Base-by-base conservation (phyloP, 805 yeast genomes). In the Wickerhamomyces queroliae region DNA sequence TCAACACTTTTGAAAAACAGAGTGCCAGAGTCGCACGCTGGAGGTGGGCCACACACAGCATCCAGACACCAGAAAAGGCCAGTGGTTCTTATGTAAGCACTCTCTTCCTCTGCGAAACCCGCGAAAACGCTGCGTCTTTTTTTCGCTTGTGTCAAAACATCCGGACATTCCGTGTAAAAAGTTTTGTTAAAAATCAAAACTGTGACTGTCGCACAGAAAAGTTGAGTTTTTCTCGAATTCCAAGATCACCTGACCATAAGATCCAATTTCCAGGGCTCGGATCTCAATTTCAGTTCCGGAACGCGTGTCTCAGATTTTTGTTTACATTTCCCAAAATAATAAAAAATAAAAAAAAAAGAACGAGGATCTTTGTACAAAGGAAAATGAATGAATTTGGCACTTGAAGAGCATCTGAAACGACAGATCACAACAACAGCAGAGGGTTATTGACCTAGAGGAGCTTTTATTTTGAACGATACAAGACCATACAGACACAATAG, bases 1-100 rank as follows among this genome's bases (percentile, higher is more conserved):
- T 47, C 52, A 46, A 42, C 48, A 44, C 41, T 41, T 44, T 44
- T 22, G 29, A 42, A 39, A 45, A 45, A 30, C 33, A 13, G 42
- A 41, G 33, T 19, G n/a, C n/a, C 19, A 19, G 41, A 38, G 41
- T 38, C 41, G 12, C 12, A 28, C 25, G n/a, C 21, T 16, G 23
- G n/a, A 29, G 17, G 23, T 24, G 19, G 19, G 15, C 22, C 5
- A 30, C n/a, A n/a, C n/a, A n/a, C n/a, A n/a, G n/a, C n/a, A 37
- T 13, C 33, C 34, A 21, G 9, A 28, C 33, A 35, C 33, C 38
- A 20, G 7, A 19, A 23, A 23, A 23, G 11, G 25, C 25, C 11
- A 11, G 25, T 8, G 8, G 8, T 8, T 23, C 10, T 23, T 8
- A 23, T 23, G 11, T 8, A 23, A 8, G 11, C 25, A 23, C 8